Evolutionary conservation across 805 yeast species (phyloP).

Genomic region (Jamesozyma lodderae): DNA sequence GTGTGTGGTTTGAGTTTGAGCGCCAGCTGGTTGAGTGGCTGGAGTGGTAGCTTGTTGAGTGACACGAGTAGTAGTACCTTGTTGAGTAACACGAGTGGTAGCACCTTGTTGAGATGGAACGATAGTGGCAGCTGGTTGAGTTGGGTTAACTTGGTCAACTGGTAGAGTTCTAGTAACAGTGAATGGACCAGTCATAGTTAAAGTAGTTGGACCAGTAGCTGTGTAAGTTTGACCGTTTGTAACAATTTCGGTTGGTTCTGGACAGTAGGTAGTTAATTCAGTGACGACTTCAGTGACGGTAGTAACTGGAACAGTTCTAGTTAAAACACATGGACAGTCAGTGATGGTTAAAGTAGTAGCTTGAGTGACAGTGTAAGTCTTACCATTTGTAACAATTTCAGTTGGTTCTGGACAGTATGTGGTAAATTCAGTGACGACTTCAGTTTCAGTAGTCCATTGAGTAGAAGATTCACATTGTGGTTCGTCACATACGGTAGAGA

Average conservation of each 20-base stretch:
- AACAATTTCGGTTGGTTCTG: conserved; percentile 56
- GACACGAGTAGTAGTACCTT: too few relatives aligned
- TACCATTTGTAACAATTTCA: conserved; percentile 51
- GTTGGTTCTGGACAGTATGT: conserved; percentile 82
- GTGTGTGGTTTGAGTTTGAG: neutral
- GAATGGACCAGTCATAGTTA: conserved; percentile 84
- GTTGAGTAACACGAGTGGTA: too few relatives aligned
- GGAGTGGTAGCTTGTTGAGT: neutral
- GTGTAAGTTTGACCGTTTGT: conserved; percentile 64
- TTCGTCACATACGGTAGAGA: neutral
- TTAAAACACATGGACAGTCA: conserved; percentile 74
- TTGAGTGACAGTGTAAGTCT: conserved; percentile 64
- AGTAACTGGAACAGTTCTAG: conserved; percentile 6
- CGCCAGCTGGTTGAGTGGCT: neutral
- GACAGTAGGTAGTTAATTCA: conserved; percentile 76
- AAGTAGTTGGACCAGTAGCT: conserved; percentile 69
- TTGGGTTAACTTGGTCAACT: too few relatives aligned
- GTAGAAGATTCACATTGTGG: neutral
- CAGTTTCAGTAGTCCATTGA: conserved; percentile 12
- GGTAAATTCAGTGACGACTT: conserved; percentile 59
- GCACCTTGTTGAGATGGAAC: too few relatives aligned
- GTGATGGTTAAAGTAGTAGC: conserved; percentile 81
- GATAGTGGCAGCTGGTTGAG: conserved; percentile 9
- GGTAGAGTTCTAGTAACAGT: conserved; percentile 34
- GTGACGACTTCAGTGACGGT: conserved; percentile 43